Percentiles rank a stretch among this genome's conserved stretches.
Evolutionary conservation across 2,329 filamentous ascomycete species (phyloP).

Genomic region (Colletotrichum lini): DNA sequence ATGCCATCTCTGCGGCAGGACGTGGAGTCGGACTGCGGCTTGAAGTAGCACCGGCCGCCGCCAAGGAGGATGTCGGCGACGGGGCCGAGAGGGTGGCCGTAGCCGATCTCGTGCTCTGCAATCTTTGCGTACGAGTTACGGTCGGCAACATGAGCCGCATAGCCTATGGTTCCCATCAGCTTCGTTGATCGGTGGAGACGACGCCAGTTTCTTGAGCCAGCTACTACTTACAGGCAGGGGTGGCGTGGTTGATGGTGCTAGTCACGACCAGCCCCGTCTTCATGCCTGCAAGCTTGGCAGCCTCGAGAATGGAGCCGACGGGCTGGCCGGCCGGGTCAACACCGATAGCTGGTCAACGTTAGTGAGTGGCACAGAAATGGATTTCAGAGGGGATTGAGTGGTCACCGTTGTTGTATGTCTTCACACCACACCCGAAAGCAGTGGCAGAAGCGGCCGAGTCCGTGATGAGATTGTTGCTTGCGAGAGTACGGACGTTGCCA

Average conservation of each 20-base stretch:
- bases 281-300: slow-evolving; percentile 55
- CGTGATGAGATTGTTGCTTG: slow-evolving; percentile 54
- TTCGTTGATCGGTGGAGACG: neutral
- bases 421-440: slow-evolving; percentile 56
- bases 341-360: slow-evolving; percentile 47
- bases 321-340: slow-evolving; percentile 51
- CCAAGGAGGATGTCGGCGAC: slow-evolving; percentile 57
- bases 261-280: slow-evolving; percentile 60
- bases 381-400: neutral
- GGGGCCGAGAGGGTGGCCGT: slow-evolving; percentile 54
- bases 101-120: slow-evolving; percentile 56
- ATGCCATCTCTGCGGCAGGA: slow-evolving; percentile 56
- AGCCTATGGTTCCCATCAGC: slow-evolving; percentile 40
- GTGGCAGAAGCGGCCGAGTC: slow-evolving; percentile 58
- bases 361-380: neutral
- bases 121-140: slow-evolving; percentile 54
- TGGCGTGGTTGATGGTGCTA: slow-evolving; percentile 56
- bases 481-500: slow-evolving; percentile 49
- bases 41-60: slow-evolving; percentile 58
- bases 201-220: neutral
- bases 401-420: slow-evolving; percentile 53
- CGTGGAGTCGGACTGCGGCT: slow-evolving; percentile 52
- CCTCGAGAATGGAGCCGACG: slow-evolving; percentile 57
- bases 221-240: slow-evolving; percentile 46
- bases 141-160: slow-evolving; percentile 52